Evolutionary conservation across 768 basidiomycete species (phyloP).

Genomic region (Polyporus arcularius): DNA sequence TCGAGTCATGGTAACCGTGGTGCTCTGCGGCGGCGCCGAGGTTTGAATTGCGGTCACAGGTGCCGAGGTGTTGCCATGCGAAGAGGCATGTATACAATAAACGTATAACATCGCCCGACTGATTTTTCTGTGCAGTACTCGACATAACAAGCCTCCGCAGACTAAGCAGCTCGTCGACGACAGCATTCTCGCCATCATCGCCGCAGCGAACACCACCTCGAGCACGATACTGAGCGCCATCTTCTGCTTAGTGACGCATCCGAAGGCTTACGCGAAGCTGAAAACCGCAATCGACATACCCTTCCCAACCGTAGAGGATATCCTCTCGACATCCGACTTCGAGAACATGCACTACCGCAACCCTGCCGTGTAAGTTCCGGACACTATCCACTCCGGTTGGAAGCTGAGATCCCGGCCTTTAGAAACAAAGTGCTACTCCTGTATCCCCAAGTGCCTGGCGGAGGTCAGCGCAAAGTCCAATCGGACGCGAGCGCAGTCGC

Average conservation of each 20-base stretch:
- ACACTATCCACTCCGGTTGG: not conserved
- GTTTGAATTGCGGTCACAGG: too few relatives aligned
- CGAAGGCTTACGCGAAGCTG: conserved; percentile 16
- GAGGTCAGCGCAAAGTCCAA: not conserved
- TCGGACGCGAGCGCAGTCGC: conserved; percentile 25
- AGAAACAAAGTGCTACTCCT: not conserved
- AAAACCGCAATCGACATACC: conserved; percentile 27
- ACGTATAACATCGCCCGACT: too few relatives aligned
- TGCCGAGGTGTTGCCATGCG: too few relatives aligned
- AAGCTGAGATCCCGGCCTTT: not conserved
- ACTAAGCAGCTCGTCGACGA: conserved; percentile 5
- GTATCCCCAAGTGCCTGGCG: not conserved
- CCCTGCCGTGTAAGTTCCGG: conserved; percentile 33
- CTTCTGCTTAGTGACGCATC: conserved; percentile 26
- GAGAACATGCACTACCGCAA: conserved; percentile 34
- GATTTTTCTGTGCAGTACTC: too few relatives aligned
- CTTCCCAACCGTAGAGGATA: conserved; percentile 24
- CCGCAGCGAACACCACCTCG: conserved; percentile 33
- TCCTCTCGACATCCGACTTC: conserved; percentile 19
- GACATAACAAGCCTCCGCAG: not conserved
- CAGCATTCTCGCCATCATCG: conserved; percentile 27
- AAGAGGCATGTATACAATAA: too few relatives aligned
- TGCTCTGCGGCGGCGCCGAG: too few relatives aligned
- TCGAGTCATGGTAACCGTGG: too few relatives aligned
- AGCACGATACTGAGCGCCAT: conserved; percentile 25